phyloP scores from a whole-genome alignment of 495 filamentous ascomycete species.

The Talaromyces adpressus region DNA sequence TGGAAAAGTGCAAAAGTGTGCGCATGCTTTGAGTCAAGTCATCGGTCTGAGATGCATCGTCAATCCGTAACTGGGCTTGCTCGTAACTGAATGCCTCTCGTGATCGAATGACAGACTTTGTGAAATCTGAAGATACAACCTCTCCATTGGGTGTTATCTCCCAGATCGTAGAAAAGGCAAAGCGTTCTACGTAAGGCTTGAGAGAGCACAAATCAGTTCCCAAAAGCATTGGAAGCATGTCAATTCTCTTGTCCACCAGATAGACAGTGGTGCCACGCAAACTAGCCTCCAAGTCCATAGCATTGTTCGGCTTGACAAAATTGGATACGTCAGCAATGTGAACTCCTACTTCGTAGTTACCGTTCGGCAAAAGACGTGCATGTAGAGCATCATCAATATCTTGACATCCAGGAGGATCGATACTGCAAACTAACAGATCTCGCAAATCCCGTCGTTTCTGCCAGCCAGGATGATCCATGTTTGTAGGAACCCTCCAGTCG shows the following conservation, averaged over 20 bases:
- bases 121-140: constrained; percentile 74
- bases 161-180: constrained; percentile 93
- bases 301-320: constrained; percentile 93
- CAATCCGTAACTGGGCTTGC: constrained; percentile 86
- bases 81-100: constrained; percentile 97
- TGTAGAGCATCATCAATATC: constrained; percentile 98
- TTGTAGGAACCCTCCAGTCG: constrained; percentile 81
- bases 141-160: constrained; percentile 82
- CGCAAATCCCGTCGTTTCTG: constrained; percentile 73
- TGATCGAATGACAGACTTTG: constrained; percentile 97
- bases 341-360: constrained; percentile 95
- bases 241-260: constrained; percentile 96
- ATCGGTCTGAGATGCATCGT: constrained; percentile 77
- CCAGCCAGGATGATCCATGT: constrained; percentile 76
- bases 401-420: constrained; percentile 91
- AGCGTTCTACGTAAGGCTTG: constrained; percentile 95
- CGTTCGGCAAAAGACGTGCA: constrained; percentile 75
- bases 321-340: constrained; percentile 98
- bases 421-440: constrained; percentile 87
- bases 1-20: constrained; percentile 77
- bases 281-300: constrained; percentile 94
- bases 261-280: constrained; percentile 95
- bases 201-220: constrained; percentile 95
- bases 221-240: constrained; percentile 94
- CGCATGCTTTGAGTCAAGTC: constrained; percentile 89